phyloP scores from a whole-genome alignment of 768 basidiomycete genomes.

The Megacollybia marginata region DNA sequence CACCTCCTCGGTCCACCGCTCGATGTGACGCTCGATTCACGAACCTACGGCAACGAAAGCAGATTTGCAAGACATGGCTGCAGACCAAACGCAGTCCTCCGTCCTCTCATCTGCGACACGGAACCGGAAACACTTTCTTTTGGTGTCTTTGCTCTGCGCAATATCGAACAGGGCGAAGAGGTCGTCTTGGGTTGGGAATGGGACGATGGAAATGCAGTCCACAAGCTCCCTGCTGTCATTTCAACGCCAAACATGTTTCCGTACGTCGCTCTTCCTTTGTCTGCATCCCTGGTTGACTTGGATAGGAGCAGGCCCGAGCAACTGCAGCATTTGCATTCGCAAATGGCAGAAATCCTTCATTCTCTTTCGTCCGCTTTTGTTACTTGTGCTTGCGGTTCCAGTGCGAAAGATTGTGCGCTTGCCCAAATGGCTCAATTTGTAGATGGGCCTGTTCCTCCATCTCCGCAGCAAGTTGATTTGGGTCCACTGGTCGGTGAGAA shows the following conservation, averaged over 20 bases:
- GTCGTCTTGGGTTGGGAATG: slow-evolving; percentile 93
- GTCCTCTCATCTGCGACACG: slow-evolving; percentile 40
- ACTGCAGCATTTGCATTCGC: slow-evolving; percentile 43
- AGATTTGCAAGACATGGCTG: slow-evolving; percentile 63
- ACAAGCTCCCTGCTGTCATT: slow-evolving; percentile 64
- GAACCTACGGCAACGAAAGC: slow-evolving; percentile 58
- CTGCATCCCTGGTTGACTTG: slow-evolving; percentile 4
- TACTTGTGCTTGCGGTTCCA: slow-evolving; percentile 66
- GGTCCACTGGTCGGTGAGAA: slow-evolving; percentile 57
- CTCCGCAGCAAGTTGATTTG: slow-evolving; percentile 30
- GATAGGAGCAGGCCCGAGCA: not conserved
- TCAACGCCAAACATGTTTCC: slow-evolving; percentile 47
- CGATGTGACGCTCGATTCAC: slow-evolving; percentile 71
- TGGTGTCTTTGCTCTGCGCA: slow-evolving; percentile 72
- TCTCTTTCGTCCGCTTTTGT: slow-evolving; percentile 64
- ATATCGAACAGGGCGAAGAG: slow-evolving; percentile 75
- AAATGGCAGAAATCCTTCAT: slow-evolving; percentile 66
- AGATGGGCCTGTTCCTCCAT: slow-evolving; percentile 16
- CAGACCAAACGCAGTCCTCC: slow-evolving; percentile 57
- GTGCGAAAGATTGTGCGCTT: slow-evolving; percentile 55
- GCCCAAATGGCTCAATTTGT: slow-evolving; percentile 62
- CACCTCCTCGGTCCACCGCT: slow-evolving; percentile 73
- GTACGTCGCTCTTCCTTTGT: slow-evolving; percentile 32
- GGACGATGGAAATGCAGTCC: slow-evolving; percentile 88
- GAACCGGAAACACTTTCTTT: slow-evolving; percentile 44